These are phyloP conservation scores for Gossypium ekmanianum DNA, from an alignment of 345 rosid species.

Conservation along the genomic window DNA sequence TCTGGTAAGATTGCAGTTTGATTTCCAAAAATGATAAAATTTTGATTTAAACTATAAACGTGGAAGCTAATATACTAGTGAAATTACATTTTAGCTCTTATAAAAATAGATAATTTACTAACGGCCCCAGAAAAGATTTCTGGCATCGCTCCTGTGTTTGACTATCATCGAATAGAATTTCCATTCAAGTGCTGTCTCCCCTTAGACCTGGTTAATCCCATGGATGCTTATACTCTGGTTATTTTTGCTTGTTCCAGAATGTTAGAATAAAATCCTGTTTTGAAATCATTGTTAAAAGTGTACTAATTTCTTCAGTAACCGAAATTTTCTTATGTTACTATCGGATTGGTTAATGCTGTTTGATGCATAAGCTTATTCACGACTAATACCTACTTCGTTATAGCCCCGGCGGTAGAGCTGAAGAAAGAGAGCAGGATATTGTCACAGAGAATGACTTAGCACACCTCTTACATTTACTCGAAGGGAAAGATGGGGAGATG, in stretches of 20 bases:
- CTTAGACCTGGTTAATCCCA: background rate
- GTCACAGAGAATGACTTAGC: slow-evolving; percentile 78
- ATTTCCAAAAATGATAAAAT: too few species aligned
- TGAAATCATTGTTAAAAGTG: background rate
- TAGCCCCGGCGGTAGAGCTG: slow-evolving; percentile 24
- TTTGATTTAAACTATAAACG: too few species aligned
- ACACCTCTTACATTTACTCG: slow-evolving; percentile 66
- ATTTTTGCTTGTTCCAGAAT: slow-evolving; percentile 4
- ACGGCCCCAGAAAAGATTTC: too few species aligned
- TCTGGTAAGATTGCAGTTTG: too few species aligned
- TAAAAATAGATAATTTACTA: too few species aligned
- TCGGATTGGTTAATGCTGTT: background rate
- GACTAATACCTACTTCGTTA: background rate
- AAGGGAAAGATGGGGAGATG: slow-evolving; percentile 53
- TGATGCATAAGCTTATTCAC: slow-evolving; percentile 1
- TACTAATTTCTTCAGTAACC: background rate
- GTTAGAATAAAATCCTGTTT: background rate
- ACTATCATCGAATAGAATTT: background rate
- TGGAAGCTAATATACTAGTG: too few species aligned
- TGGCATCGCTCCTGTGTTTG: background rate
- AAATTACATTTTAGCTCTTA: too few species aligned
- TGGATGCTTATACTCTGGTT: background rate
- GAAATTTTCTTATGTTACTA: background rate
- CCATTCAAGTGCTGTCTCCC: background rate
- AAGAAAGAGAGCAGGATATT: slow-evolving; percentile 41